Evolutionary conservation across 352 stramenopile genomes (phyloP), one percentile per base, ranked within the genome.

Genomic region (Blastocystis sp.): DNA sequence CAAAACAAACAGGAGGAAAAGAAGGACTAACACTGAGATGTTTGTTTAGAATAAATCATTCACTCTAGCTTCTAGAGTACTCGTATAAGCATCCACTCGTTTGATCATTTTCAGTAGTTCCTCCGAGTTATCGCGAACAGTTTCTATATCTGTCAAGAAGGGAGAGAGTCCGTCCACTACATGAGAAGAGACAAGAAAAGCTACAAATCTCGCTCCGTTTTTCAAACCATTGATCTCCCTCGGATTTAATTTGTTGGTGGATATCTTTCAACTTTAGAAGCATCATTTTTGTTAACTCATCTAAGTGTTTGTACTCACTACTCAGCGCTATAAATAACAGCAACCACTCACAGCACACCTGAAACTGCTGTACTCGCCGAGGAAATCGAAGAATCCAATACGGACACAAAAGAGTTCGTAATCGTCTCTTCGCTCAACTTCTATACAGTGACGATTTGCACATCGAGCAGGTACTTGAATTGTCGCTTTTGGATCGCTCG

Each of bases 271-370:
- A 34, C 41, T 79, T 79, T 11, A 79, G 9, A n/a, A 79, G 15
- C 68, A 79, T 79, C 50, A 79, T 26, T 34, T 79, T 79, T 34
- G 43, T 56, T 43, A 79, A 23, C 41, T 79, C 68, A 34, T 79
- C 68, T 47, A 79, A 34, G 43, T 79, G 29, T 34, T 79, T 79
- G 41, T 79, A 79, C 68, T 79, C 68, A 18, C 20, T 34, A 34
- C 26, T 79, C 61, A 79, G 23, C 23, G 41, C 68, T 79, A 79
- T 34, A 15, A 61, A n/a, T 79, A 7, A 41, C 41, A 39, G 20
- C 1, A n/a, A 23, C n/a, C 1, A 2, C 37, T 6, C 26, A 26
- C 18, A 61, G 20, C 18, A 20, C 43, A 79, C 68, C 68, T 34
- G 68, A 34, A 26, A 79, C 37, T 62, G 39, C 47, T 23, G 50